A percentile compares a stretch with the other conserved stretches of the same genome.
Conservation (phyloP, 495 filamentous ascomycete species). For the Penicillium cosmopolitanum region DNA sequence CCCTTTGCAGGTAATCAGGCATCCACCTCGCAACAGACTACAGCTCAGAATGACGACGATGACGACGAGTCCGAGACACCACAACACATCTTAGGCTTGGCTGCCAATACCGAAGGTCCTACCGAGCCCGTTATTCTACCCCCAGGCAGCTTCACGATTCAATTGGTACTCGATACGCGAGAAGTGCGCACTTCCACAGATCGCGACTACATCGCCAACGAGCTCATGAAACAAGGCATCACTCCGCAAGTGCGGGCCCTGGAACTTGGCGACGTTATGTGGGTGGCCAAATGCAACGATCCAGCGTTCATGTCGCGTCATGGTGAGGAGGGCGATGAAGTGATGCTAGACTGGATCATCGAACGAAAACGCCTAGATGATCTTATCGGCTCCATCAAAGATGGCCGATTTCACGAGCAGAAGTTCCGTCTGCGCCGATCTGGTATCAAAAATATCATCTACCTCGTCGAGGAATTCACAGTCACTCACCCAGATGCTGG, state of each 20-base stretch:
- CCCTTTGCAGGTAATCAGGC: slow-evolving; percentile 18
- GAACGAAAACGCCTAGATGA: slow-evolving; percentile 86
- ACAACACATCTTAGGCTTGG: slow-evolving; percentile 5
- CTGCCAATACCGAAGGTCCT: slow-evolving; percentile 14
- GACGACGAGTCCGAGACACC: slow-evolving; percentile 2
- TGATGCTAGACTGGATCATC: slow-evolving; percentile 78
- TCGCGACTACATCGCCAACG: slow-evolving; percentile 75
- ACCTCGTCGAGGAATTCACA: slow-evolving; percentile 76
- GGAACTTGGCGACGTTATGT: slow-evolving; percentile 76
- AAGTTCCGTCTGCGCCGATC: slow-evolving; percentile 77
- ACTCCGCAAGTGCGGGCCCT: slow-evolving; percentile 66
- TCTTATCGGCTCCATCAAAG: slow-evolving; percentile 76
- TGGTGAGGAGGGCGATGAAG: slow-evolving; percentile 71
- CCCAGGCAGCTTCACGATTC: slow-evolving; percentile 69
- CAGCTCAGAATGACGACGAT: slow-evolving; percentile 18
- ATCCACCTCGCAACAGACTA: background rate
- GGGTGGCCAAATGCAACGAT: slow-evolving; percentile 75
- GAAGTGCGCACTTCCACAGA: slow-evolving; percentile 79
- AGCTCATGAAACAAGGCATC: slow-evolving; percentile 69
- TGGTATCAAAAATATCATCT: slow-evolving; percentile 75
- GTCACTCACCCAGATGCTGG: slow-evolving; percentile 48
- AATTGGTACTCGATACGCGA: slow-evolving; percentile 75
- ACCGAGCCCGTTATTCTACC: slow-evolving; percentile 59
- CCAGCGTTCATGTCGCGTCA: slow-evolving; percentile 55
- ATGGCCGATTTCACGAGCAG: slow-evolving; percentile 83